phyloP scores from a whole-genome alignment of 441 rosid genomes.

The Adansonia rubrostipa region DNA sequence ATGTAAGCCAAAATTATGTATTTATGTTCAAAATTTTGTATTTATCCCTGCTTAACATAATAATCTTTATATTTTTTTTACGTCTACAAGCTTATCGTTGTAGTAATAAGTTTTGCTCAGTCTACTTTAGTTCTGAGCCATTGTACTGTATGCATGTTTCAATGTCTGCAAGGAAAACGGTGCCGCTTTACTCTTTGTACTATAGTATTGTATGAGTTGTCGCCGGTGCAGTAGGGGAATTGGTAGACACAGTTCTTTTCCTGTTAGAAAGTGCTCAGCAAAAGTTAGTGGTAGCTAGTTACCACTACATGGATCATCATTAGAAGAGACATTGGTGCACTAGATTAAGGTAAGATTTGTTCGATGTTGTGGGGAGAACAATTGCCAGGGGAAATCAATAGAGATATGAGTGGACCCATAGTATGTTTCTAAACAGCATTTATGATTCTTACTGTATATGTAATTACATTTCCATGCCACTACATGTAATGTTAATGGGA shows the following conservation, averaged over 20 bases:
- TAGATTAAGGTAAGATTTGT: neutral
- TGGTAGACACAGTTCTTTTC: neutral
- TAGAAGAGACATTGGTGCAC: neutral
- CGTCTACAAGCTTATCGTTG: too few species aligned
- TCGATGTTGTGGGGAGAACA: neutral
- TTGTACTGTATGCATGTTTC: too few species aligned
- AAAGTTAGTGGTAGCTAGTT: neutral
- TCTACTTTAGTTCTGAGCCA: too few species aligned
- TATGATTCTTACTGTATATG: neutral
- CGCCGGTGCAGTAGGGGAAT: too few species aligned
- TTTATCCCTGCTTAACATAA: too few species aligned
- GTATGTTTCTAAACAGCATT: neutral
- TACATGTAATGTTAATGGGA: neutral
- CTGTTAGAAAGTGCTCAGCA: neutral
- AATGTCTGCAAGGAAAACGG: too few species aligned
- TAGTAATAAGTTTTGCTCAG: too few species aligned
- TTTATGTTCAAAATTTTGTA: neutral
- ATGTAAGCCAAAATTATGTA: neutral
- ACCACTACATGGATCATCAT: neutral
- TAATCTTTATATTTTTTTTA: too few species aligned
- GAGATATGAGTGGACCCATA: neutral
- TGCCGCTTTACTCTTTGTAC: too few species aligned
- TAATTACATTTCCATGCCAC: neutral
- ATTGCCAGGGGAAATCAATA: neutral
- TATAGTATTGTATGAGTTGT: too few species aligned